Evolutionary conservation across 495 filamentous ascomycete genomes (phyloP).

Genomic region (Parathielavia appendiculata): DNA sequence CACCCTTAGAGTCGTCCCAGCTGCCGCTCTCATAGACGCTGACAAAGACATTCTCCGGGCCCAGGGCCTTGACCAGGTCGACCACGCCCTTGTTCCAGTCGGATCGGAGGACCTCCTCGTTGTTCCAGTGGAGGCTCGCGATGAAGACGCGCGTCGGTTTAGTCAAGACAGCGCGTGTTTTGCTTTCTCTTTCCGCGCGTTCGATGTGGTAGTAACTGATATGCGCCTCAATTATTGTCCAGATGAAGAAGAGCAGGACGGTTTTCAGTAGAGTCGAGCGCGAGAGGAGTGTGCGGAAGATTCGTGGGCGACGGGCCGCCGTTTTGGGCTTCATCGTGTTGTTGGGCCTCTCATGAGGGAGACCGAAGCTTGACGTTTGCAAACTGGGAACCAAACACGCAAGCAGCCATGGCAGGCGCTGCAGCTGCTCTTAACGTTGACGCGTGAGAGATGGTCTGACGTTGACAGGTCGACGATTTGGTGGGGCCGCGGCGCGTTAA

Average conservation of each 20-base stretch:
- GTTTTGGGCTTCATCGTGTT: not conserved
- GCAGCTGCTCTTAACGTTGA: not conserved
- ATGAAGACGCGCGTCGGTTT: conserved; percentile 52
- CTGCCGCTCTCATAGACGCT: conserved; percentile 67
- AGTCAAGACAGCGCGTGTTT: conserved; percentile 7
- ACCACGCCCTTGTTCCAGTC: conserved; percentile 60
- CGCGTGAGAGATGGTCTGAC: not conserved
- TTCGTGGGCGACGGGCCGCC: conserved; percentile 5
- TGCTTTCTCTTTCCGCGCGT: conserved; percentile 21
- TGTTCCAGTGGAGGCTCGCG: conserved; percentile 66
- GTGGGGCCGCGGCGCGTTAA: not conserved
- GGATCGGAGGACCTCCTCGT: conserved; percentile 54
- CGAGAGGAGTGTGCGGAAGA: conserved; percentile 23
- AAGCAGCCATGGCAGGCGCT: conserved; percentile 7
- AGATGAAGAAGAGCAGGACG: conserved; percentile 22
- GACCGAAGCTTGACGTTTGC: not conserved
- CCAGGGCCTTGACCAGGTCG: conserved; percentile 51
- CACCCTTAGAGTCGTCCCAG: conserved; percentile 63
- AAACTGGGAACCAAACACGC: not conserved
- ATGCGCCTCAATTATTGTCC: conserved; percentile 31
- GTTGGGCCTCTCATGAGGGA: not conserved
- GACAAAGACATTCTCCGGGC: conserved; percentile 63
- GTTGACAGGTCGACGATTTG: not conserved
- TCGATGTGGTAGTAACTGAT: conserved; percentile 29
- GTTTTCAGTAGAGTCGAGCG: conserved; percentile 28